Evolutionary conservation across 176 grass and related monocot genomes (phyloP), one percentile per base, ranked within the genome.

Genomic region (Avena insularis): DNA sequence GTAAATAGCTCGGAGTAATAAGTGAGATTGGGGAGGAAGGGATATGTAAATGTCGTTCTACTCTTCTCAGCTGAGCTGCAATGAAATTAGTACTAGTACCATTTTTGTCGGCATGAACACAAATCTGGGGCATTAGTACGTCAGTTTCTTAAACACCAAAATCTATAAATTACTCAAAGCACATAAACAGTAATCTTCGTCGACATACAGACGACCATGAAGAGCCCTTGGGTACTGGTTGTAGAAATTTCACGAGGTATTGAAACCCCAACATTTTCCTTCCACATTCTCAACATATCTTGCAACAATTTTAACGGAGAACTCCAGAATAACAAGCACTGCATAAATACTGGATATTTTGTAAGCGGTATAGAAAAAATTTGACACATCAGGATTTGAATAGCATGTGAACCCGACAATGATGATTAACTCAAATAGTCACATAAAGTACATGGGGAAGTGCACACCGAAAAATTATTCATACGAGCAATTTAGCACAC

Each of bases 391-490:
- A 7, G 46, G 0, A 86, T 12, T 12, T 38, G 27, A 23, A 29
- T 33, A 59, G 29, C 45, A 70, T 55, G 78, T 61, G 40, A 11
- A 72, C 14, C 19, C 54, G n/a, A 55, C 62, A 71, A 46, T 49
- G 20, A 54, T 31, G 14, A 36, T 11, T 27, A 29, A 14, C 27
- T 84, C 12, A 51, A 49, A 80, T n/a, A 31, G 74, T 78, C 71
- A 15, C 57, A 70, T 11, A 31, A 43, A 69, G 64, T 49, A 58
- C 66, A 57, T 38, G 46, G 65, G 54, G 35, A 77, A 79, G 79
- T 65, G 89, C 78, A 21, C 38, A 49, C 16, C 0, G 20, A 80
- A 51, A 80, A 43, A 71, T 91, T 91, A 91, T 88, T 91, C 29
- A n/a, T 8, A 36, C 0, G 4, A 36, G 49, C 17, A 60, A 10